A percentile compares a stretch with the other conserved stretches of the same genome.
These are phyloP conservation scores for Neoscytalidium dimidiatum DNA, from an alignment of 2,329 filamentous ascomycete genomes.

Conservation along the genomic window DNA sequence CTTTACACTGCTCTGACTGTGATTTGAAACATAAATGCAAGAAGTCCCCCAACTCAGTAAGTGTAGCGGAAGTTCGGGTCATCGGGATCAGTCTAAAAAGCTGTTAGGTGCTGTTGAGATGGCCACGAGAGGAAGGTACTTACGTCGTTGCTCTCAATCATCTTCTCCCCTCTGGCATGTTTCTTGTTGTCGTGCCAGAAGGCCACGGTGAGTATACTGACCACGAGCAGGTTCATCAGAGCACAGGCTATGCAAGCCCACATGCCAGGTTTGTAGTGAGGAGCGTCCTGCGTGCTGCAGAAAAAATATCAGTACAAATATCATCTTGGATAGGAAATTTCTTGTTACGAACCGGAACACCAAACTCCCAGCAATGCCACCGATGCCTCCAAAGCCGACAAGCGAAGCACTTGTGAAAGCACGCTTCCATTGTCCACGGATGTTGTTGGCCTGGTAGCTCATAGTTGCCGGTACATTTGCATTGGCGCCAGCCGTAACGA, in stretches of 20 bases:
- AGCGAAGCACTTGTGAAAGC: conserved; percentile 76
- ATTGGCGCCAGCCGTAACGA: conserved; percentile 75
- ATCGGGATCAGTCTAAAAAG: background rate
- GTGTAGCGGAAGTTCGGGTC: conserved; percentile 18
- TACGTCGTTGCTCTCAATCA: conserved; percentile 42
- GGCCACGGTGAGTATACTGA: conserved; percentile 32
- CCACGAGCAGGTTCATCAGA: conserved; percentile 38
- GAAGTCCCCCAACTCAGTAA: background rate
- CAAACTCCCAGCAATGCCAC: conserved; percentile 73
- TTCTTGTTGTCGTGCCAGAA: conserved; percentile 40
- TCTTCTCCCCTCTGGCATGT: conserved; percentile 43
- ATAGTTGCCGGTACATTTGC: conserved; percentile 74
- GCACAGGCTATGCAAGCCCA: conserved; percentile 42
- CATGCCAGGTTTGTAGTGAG: conserved; percentile 37
- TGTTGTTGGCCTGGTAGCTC: conserved; percentile 84
- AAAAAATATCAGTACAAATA: background rate
- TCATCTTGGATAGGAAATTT: background rate
- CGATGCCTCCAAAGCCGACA: conserved; percentile 75
- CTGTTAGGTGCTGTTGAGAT: background rate
- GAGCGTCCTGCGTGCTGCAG: conserved; percentile 38
- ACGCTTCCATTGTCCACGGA: conserved; percentile 86
- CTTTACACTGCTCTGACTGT: too few relatives aligned
- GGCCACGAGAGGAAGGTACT: conserved; percentile 13
- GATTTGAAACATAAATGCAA: background rate
- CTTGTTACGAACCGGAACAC: conserved; percentile 61